phyloP scores from a whole-genome alignment of 352 stramenopile genomes.

The Globisporangium cystogenes region DNA sequence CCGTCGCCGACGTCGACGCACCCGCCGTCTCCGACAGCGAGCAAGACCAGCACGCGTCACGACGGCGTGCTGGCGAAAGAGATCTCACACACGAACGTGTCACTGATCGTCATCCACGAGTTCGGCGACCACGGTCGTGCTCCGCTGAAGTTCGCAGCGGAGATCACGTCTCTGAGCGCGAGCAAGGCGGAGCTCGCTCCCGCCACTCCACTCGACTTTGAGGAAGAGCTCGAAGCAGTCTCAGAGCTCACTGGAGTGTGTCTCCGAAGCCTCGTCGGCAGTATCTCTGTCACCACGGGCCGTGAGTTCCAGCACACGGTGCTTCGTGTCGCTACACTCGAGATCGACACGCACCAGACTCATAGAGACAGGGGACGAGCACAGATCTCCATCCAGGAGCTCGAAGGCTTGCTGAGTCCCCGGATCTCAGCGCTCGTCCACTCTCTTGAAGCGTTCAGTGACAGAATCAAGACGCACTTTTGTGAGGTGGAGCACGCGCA shows the following conservation, averaged over 20 bases:
- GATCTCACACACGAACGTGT: conserved; percentile 6
- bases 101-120: conserved; percentile 8
- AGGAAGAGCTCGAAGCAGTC: neutral
- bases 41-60: neutral
- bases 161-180: neutral
- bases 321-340: neutral
- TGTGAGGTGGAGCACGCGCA: too few relatives aligned
- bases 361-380: neutral
- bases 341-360: conserved; percentile 6
- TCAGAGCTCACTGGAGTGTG: neutral
- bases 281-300: neutral
- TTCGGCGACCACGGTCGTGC: conserved; percentile 1
- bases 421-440: conserved; percentile 7
- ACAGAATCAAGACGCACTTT: conserved; percentile 1
- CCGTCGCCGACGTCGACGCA: neutral
- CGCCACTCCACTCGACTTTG: conserved; percentile 1
- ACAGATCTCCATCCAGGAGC: neutral
- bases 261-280: neutral
- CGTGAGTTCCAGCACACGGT: conserved; percentile 10
- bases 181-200: conserved; percentile 1
- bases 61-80: conserved; percentile 3
- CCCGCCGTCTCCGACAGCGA: neutral
- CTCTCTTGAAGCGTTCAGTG: conserved; percentile 3
- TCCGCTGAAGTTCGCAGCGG: conserved; percentile 1
- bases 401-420: conserved; percentile 6